Percentiles rank a stretch among this genome's conserved stretches.
Conservation (phyloP, 2,329 filamentous ascomycete genomes). For the Saccharata proteae region DNA sequence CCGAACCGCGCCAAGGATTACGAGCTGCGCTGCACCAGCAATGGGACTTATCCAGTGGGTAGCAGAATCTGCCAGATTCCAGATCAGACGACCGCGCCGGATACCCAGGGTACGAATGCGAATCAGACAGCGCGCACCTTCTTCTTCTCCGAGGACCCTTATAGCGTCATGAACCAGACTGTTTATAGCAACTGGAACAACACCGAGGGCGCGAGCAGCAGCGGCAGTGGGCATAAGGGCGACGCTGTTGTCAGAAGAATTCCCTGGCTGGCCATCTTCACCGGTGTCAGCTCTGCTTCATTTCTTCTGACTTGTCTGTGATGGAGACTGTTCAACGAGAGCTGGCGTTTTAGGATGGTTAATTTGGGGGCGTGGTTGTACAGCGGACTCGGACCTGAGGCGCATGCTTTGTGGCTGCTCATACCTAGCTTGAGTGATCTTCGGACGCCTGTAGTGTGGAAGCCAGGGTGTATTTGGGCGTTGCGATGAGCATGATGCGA, state of each 20-base stretch:
- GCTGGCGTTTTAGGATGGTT: too few relatives aligned
- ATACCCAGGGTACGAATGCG: constrained; percentile 13
- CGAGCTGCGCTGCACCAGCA: constrained; percentile 19
- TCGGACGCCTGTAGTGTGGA: too few relatives aligned
- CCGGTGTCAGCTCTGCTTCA: too few relatives aligned
- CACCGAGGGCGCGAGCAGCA: neutral
- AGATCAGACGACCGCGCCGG: constrained; percentile 18
- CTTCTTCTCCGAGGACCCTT: constrained; percentile 20
- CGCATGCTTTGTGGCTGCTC: too few relatives aligned
- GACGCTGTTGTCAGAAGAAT: neutral
- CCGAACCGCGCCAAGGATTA: constrained; percentile 17
- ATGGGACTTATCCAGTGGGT: constrained; percentile 15
- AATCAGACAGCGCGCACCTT: constrained; percentile 21
- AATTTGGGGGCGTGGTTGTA: too few relatives aligned
- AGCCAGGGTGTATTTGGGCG: too few relatives aligned
- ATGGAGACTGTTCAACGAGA: too few relatives aligned
- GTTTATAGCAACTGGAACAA: constrained; percentile 11
- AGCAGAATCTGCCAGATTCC: constrained; percentile 20
- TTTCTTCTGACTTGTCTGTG: neutral
- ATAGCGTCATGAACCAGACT: constrained; percentile 20
- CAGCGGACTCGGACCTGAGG: neutral
- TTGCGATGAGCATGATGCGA: too few relatives aligned
- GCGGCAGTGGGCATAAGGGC: neutral
- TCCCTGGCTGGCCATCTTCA: neutral
- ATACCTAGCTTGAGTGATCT: too few relatives aligned